phyloP scores from a whole-genome alignment of 805 yeast genomes.

The Yamadazyma endophytica region DNA sequence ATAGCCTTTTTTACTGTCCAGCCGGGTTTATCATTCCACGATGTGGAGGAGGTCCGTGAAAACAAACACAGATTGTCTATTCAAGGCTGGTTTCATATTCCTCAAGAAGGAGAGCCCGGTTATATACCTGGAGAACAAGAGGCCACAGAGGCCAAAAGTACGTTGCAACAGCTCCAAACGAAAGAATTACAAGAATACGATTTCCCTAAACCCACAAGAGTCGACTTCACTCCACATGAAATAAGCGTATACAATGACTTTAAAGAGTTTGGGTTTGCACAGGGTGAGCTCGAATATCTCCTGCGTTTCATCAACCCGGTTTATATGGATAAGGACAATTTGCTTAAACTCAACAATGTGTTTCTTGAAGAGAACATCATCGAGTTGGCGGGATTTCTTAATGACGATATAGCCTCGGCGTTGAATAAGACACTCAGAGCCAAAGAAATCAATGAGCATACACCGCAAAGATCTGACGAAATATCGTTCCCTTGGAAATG shows the following conservation, averaged over 20 bases:
- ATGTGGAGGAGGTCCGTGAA: slow-evolving; percentile 93
- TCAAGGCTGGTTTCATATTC: slow-evolving; percentile 99
- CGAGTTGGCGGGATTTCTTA: slow-evolving; percentile 62
- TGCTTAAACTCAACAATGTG: slow-evolving; percentile 40
- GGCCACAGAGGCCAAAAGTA: slow-evolving; percentile 65
- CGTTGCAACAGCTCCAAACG: slow-evolving; percentile 75
- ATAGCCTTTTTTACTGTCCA: slow-evolving; percentile 93
- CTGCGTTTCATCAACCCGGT: slow-evolving; percentile 52
- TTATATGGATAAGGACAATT: slow-evolving; percentile 33
- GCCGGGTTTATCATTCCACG: slow-evolving; percentile 96
- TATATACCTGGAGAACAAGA: slow-evolving; percentile 80
- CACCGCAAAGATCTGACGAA: slow-evolving; percentile 55
- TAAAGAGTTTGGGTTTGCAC: slow-evolving; percentile 13
- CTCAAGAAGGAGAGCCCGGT: slow-evolving; percentile 89
- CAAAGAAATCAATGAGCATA: slow-evolving; percentile 56
- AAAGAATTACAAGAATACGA: slow-evolving; percentile 75
- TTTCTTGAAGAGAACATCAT: slow-evolving; percentile 70
- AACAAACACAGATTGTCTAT: slow-evolving; percentile 88
- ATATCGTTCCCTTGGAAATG: slow-evolving; percentile 78
- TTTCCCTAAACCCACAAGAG: slow-evolving; percentile 64
- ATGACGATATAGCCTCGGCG: slow-evolving; percentile 40
- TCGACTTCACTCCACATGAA: slow-evolving; percentile 38
- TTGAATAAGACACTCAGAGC: slow-evolving; percentile 34
- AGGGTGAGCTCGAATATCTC: slow-evolving; percentile 47
- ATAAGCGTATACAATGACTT: slow-evolving; percentile 21